Conservation (phyloP, 139 green algal genomes). For the Haematococcus lacustris region DNA sequence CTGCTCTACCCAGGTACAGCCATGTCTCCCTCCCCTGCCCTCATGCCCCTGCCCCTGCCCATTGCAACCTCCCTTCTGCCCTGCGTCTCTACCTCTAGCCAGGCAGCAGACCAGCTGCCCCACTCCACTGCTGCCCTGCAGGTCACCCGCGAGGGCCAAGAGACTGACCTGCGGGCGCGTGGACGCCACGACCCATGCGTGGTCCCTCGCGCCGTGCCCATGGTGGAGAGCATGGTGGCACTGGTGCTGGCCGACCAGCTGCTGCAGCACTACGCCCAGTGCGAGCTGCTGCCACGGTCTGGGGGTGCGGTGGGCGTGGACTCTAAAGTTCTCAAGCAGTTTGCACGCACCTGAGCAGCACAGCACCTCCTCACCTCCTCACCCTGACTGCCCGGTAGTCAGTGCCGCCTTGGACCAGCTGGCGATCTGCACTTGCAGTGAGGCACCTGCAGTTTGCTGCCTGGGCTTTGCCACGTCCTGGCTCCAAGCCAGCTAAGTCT, state of each 20-base stretch:
- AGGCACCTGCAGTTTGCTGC: no score
- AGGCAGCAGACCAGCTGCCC: no score
- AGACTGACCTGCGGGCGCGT: slow-evolving; percentile 81
- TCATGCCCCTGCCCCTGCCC: neutral
- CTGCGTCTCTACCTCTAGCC: no score
- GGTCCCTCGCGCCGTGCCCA: slow-evolving; percentile 91
- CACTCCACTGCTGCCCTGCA: no score
- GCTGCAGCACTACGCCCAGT: slow-evolving; percentile 66
- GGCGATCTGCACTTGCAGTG: no score
- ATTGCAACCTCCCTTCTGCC: neutral
- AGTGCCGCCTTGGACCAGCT: no score
- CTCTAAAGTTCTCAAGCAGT: slow-evolving; percentile 6
- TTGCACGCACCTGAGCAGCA: no score
- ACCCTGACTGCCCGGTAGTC: no score
- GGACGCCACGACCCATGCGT: slow-evolving; percentile 96
- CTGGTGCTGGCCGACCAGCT: slow-evolving; percentile 95
- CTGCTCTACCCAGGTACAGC: neutral
- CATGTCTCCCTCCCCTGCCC: no score
- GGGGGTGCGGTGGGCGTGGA: slow-evolving; percentile 1
- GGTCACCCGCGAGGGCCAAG: slow-evolving; percentile 24
- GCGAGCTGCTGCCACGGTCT: slow-evolving; percentile 72
- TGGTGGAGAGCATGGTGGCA: slow-evolving; percentile 98
- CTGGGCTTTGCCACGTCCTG: no score
- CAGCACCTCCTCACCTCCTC: no score
- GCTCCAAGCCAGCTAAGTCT: no score